Percentiles rank a stretch among this genome's conserved stretches.
Conservation (phyloP, 257 asterid genomes). For the Craterostigma plantagineum region DNA sequence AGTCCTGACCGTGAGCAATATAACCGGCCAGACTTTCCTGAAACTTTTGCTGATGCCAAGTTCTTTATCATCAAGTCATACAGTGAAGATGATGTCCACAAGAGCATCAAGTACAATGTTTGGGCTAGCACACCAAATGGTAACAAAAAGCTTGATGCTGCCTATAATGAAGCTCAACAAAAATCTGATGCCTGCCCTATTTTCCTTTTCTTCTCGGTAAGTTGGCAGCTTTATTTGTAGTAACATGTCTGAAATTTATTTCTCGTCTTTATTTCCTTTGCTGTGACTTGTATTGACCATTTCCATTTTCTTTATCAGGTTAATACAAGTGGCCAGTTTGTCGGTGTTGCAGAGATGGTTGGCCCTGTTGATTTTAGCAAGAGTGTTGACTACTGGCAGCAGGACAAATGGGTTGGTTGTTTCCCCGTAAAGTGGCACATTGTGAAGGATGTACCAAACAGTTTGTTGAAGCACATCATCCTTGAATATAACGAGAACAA, state of each 20-base stretch:
- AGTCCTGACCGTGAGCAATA: conserved; percentile 22
- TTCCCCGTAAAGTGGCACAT: conserved; percentile 38
- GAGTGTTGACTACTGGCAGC: conserved; percentile 33
- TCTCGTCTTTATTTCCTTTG: too few relatives aligned
- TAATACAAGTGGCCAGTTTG: conserved; percentile 28
- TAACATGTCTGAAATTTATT: too few relatives aligned
- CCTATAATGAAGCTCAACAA: conserved; percentile 22
- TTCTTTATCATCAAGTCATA: conserved; percentile 33
- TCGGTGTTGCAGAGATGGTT: conserved; percentile 37
- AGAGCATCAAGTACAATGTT: conserved; percentile 30
- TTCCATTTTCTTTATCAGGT: conserved; percentile 11
- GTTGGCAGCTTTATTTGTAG: background rate
- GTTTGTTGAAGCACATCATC: conserved; percentile 21
- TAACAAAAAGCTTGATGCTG: conserved; percentile 26
- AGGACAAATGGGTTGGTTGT: conserved; percentile 33
- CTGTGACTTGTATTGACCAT: background rate
- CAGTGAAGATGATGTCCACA: conserved; percentile 37
- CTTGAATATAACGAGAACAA: conserved; percentile 26
- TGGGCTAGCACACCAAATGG: conserved; percentile 46
- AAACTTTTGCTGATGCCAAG: conserved; percentile 10
- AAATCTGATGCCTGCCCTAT: conserved; percentile 19
- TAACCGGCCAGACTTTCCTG: conserved; percentile 14
- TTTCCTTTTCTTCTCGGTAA: conserved; percentile 32
- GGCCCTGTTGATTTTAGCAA: conserved; percentile 34
- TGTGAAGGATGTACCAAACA: conserved; percentile 32